A percentile compares a stretch with the other conserved stretches of the same genome.
These are phyloP conservation scores for Populus hybrid DNA, from an alignment of 441 rosid species.

Conservation along the genomic window DNA sequence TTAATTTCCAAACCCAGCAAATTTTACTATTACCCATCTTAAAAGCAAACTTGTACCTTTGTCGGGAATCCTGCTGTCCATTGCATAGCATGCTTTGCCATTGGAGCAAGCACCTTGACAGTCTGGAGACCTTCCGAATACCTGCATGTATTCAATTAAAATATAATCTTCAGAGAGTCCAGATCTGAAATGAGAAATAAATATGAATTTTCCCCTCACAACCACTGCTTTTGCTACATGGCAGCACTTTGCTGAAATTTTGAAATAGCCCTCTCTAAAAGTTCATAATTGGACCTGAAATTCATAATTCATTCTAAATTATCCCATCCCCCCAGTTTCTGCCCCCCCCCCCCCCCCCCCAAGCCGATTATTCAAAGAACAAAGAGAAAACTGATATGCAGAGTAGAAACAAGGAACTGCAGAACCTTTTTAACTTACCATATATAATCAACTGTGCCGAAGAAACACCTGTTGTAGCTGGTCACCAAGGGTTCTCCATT, in stretches of 20 bases:
- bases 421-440: slow-evolving; percentile 42
- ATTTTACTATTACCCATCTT: neutral
- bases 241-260: neutral
- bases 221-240: neutral
- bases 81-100: slow-evolving; percentile 79
- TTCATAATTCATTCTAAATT: neutral
- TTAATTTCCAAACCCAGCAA: neutral
- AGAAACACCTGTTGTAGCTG: slow-evolving; percentile 84
- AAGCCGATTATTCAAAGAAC: neutral
- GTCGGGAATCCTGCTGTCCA: slow-evolving; percentile 94
- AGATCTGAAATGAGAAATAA: neutral
- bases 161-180: neutral
- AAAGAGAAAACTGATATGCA: neutral
- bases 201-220: neutral
- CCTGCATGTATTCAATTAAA: slow-evolving; percentile 40
- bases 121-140: slow-evolving; percentile 84
- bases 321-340: neutral
- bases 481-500: slow-evolving; percentile 85
- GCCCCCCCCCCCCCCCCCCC: too few species aligned
- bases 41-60: slow-evolving; percentile 44
- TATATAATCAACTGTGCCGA: slow-evolving; percentile 96
- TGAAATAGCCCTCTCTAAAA: neutral
- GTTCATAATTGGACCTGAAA: neutral
- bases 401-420: neutral
- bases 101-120: slow-evolving; percentile 81